These are phyloP conservation scores for Thielaviopsis ethacetica DNA, from an alignment of 2,329 filamentous ascomycete genomes.

Conservation along the genomic window DNA sequence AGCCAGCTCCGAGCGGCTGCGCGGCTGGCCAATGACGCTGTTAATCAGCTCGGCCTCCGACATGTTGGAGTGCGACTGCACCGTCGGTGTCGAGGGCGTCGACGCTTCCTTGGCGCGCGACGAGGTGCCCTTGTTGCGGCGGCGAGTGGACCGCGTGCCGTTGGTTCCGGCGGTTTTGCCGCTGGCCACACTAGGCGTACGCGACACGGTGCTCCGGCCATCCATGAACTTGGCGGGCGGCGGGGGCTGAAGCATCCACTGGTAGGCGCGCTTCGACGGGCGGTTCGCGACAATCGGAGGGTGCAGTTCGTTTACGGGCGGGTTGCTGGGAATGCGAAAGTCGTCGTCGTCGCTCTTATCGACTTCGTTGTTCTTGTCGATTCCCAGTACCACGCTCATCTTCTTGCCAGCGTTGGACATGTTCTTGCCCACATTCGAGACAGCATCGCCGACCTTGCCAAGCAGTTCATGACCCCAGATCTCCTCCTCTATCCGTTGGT, in stretches of 20 bases:
- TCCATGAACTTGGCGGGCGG: conserved; percentile 85
- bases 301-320: conserved; percentile 72
- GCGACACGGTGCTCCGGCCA: conserved; percentile 57
- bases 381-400: conserved; percentile 34
- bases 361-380: conserved; percentile 34
- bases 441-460: conserved; percentile 15
- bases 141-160: conserved; percentile 8
- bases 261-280: conserved; percentile 51
- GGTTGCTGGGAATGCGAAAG: conserved; percentile 44
- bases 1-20: conserved; percentile 6
- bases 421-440: conserved; percentile 19
- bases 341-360: conserved; percentile 38
- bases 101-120: conserved; percentile 13
- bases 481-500: conserved; percentile 77
- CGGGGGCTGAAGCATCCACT: conserved; percentile 87
- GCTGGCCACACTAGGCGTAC: conserved; percentile 42
- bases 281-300: conserved; percentile 69
- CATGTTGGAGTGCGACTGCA: conserved; percentile 3
- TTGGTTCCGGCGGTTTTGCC: conserved; percentile 5
- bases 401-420: conserved; percentile 32
- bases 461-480: conserved; percentile 52
- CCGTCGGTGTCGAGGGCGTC: conserved; percentile 3
- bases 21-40: conserved; percentile 20
- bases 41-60: conserved; percentile 30
- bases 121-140: conserved; percentile 14